Evolutionary conservation across 108 stramenopile species (phyloP).

Genomic region (Chaetoceros muelleri): DNA sequence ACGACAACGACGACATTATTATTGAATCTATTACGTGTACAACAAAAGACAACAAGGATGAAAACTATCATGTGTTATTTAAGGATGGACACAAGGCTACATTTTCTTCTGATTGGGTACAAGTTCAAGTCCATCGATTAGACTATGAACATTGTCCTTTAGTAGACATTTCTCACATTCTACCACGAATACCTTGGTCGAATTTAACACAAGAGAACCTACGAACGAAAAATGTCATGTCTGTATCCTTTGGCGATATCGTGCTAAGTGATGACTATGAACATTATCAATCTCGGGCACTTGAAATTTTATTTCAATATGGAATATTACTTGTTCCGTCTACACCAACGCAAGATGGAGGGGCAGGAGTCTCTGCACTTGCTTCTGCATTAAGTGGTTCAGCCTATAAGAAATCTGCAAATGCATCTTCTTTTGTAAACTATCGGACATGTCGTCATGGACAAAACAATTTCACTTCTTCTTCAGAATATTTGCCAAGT

Average conservation of each 20-base stretch:
- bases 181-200: slow-evolving; percentile 43
- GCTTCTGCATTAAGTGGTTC: slow-evolving; percentile 44
- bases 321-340: slow-evolving; percentile 59
- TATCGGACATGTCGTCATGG: slow-evolving; percentile 17
- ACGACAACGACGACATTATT: slow-evolving; percentile 7
- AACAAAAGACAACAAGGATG: slow-evolving; percentile 1
- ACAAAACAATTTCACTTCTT: background rate
- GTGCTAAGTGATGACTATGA: slow-evolving; percentile 11
- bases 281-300: slow-evolving; percentile 19
- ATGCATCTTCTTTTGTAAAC: slow-evolving; percentile 16
- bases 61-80: slow-evolving; percentile 20
- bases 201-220: slow-evolving; percentile 42
- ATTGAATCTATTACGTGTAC: too few relatives aligned
- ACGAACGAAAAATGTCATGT: slow-evolving; percentile 28
- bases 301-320: slow-evolving; percentile 52
- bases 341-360: slow-evolving; percentile 41
- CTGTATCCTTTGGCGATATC: slow-evolving; percentile 39
- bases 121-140: slow-evolving; percentile 9
- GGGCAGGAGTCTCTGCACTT: slow-evolving; percentile 31
- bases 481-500: slow-evolving; percentile 7
- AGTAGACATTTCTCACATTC: slow-evolving; percentile 1
- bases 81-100: slow-evolving; percentile 25
- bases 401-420: slow-evolving; percentile 14
- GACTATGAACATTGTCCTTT: slow-evolving; percentile 6
- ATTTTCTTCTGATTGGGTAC: slow-evolving; percentile 28